Evolutionary conservation across 2,329 filamentous ascomycete genomes (phyloP).

Genomic region (Paracorniculantispora psalliotae): DNA sequence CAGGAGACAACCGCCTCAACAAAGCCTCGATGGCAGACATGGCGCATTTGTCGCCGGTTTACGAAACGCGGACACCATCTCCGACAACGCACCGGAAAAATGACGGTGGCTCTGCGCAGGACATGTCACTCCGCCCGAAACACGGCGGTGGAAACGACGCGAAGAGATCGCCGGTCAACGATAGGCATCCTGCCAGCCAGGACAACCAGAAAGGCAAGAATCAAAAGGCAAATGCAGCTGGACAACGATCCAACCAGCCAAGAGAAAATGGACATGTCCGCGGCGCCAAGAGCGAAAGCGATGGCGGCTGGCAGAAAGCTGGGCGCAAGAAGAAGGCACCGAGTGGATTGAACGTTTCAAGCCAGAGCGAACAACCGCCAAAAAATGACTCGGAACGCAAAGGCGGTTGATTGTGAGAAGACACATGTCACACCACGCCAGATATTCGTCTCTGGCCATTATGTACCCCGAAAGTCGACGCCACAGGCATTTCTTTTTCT

Average conservation of each 20-base stretch:
- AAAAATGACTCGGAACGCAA: slow-evolving; percentile 58
- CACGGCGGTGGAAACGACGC: slow-evolving; percentile 15
- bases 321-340: slow-evolving; percentile 40
- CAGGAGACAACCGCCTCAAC: slow-evolving; percentile 38
- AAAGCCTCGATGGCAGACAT: slow-evolving; percentile 33
- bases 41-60: slow-evolving; percentile 65
- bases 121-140: slow-evolving; percentile 1
- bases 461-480: background rate
- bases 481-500: background rate
- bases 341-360: slow-evolving; percentile 29
- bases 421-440: background rate
- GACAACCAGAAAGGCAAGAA: slow-evolving; percentile 16
- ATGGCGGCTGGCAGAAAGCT: slow-evolving; percentile 55
- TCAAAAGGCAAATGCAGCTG: slow-evolving; percentile 33
- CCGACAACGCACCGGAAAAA: slow-evolving; percentile 55
- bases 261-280: slow-evolving; percentile 51
- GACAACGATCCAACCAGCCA: slow-evolving; percentile 13
- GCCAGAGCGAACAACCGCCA: slow-evolving; percentile 49
- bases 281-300: slow-evolving; percentile 50
- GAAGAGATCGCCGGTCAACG: slow-evolving; percentile 18
- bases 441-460: background rate
- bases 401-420: slow-evolving; percentile 44
- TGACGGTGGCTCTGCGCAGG: slow-evolving; percentile 28
- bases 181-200: slow-evolving; percentile 20
- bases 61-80: slow-evolving; percentile 67